Conservation (phyloP, 2,329 filamentous ascomycete genomes). For the Aschersonia sp. region DNA sequence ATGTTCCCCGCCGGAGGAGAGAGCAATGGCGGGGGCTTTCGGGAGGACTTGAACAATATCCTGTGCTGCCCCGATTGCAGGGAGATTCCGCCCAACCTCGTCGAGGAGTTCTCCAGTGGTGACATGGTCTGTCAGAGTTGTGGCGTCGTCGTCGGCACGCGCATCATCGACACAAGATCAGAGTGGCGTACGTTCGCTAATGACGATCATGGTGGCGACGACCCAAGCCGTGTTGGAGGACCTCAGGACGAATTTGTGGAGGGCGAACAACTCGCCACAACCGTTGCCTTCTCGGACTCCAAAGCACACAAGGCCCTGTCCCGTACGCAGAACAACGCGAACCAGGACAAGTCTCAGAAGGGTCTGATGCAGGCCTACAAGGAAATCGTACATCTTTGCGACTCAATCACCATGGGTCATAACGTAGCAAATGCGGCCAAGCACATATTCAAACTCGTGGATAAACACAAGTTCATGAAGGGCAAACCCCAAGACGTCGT, state of each 20-base stretch:
- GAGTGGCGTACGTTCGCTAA: constrained; percentile 99
- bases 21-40: constrained; percentile 20
- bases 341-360: constrained; percentile 73
- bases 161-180: constrained; percentile 87
- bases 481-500: constrained; percentile 89
- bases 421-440: constrained; percentile 82
- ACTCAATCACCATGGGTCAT: constrained; percentile 68
- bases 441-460: constrained; percentile 87
- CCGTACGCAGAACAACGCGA: constrained; percentile 75
- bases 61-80: constrained; percentile 85
- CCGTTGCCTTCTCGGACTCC: constrained; percentile 70
- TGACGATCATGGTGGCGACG: constrained; percentile 91
- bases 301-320: constrained; percentile 60
- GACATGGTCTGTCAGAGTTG: constrained; percentile 91
- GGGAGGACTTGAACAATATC: constrained; percentile 75
- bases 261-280: constrained; percentile 77
- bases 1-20: constrained; percentile 28
- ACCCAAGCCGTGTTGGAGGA: constrained; percentile 96
- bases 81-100: constrained; percentile 78
- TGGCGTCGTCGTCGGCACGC: constrained; percentile 77
- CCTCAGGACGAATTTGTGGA: constrained; percentile 81
- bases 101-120: constrained; percentile 83
- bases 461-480: constrained; percentile 88
- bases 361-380: constrained; percentile 71
- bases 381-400: constrained; percentile 77